phyloP scores from a whole-genome alignment of 2,329 filamentous ascomycete genomes.

The Dichotomopilus funicola region DNA sequence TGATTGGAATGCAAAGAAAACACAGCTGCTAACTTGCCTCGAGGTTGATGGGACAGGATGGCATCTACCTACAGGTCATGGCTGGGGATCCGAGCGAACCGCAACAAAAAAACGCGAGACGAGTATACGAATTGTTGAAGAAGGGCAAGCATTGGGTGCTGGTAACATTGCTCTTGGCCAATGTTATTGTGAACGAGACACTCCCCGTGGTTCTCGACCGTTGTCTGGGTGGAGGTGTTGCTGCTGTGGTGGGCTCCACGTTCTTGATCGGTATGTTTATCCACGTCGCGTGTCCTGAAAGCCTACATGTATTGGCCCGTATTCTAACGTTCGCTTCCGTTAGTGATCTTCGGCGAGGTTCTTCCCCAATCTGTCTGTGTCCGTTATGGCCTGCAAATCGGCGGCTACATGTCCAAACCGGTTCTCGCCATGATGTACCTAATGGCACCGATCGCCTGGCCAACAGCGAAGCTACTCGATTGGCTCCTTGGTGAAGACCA shows the following conservation, averaged over 20 bases:
- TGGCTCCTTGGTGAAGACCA: conserved; percentile 90
- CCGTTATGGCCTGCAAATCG: conserved; percentile 89
- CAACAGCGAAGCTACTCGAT: conserved; percentile 91
- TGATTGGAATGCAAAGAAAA: background rate
- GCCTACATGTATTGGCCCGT: background rate
- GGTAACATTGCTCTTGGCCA: conserved; percentile 86
- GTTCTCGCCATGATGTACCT: conserved; percentile 89
- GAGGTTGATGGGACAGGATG: conserved; percentile 67
- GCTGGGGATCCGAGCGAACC: conserved; percentile 74
- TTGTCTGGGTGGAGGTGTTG: conserved; percentile 88
- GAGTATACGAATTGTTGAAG: conserved; percentile 72
- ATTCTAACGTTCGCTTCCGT: conserved; percentile 8
- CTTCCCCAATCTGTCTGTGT: conserved; percentile 95
- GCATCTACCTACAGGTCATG: conserved; percentile 95
- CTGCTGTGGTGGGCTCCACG: conserved; percentile 88
- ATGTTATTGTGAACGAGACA: conserved; percentile 97
- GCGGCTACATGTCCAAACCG: conserved; percentile 84
- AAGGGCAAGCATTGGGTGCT: conserved; percentile 97
- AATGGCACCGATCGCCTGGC: conserved; percentile 84
- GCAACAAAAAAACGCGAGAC: conserved; percentile 80
- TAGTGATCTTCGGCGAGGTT: conserved; percentile 97
- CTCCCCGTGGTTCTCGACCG: conserved; percentile 91
- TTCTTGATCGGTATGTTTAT: conserved; percentile 72
- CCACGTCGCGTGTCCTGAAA: background rate
- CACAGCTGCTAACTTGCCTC: conserved; percentile 11